These are phyloP conservation scores for Mortierella sp. DNA, from an alignment of 371 early-diverging fungal species.

Conservation along the genomic window DNA sequence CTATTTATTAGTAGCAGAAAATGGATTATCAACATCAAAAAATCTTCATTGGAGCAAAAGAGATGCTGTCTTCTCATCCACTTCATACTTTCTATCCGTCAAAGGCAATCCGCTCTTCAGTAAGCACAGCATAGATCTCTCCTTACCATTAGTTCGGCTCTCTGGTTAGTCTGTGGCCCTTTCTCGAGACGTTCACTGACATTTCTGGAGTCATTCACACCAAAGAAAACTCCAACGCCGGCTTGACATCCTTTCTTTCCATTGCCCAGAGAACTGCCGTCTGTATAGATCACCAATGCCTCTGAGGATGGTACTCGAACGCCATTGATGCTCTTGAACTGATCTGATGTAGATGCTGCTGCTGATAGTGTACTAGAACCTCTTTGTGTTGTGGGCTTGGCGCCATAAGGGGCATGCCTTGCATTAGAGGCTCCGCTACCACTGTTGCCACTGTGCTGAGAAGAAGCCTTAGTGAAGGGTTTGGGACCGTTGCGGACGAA, in stretches of 20 bases:
- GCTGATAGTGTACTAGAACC: slow-evolving; percentile 1
- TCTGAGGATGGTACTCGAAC: slow-evolving; percentile 27
- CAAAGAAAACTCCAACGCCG: slow-evolving; percentile 90
- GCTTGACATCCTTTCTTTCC: slow-evolving; percentile 71
- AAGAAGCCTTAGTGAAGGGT: slow-evolving; percentile 13
- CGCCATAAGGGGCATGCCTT: slow-evolving; percentile 1
- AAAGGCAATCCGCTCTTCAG: not conserved
- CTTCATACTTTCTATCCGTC: too few relatives aligned
- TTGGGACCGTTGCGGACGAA: slow-evolving; percentile 51
- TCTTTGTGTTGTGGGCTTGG: not conserved
- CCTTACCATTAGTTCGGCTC: slow-evolving; percentile 81
- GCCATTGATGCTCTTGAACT: slow-evolving; percentile 17
- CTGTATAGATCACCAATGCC: slow-evolving; percentile 72
- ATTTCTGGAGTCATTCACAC: slow-evolving; percentile 78
- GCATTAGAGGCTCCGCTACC: not conserved
- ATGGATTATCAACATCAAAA: not conserved
- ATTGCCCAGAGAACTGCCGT: slow-evolving; percentile 81
- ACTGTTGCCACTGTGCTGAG: slow-evolving; percentile 9
- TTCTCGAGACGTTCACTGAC: slow-evolving; percentile 71
- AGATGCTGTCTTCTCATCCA: not conserved
- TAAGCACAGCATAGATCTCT: too few relatives aligned
- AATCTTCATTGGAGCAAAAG: not conserved
- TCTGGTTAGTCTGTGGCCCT: slow-evolving; percentile 81
- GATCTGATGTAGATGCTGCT: slow-evolving; percentile 7
- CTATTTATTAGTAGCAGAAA: slow-evolving; percentile 30